Conservation (phyloP, 2,329 filamentous ascomycete genomes). For the Talaromyces marneffei region DNA sequence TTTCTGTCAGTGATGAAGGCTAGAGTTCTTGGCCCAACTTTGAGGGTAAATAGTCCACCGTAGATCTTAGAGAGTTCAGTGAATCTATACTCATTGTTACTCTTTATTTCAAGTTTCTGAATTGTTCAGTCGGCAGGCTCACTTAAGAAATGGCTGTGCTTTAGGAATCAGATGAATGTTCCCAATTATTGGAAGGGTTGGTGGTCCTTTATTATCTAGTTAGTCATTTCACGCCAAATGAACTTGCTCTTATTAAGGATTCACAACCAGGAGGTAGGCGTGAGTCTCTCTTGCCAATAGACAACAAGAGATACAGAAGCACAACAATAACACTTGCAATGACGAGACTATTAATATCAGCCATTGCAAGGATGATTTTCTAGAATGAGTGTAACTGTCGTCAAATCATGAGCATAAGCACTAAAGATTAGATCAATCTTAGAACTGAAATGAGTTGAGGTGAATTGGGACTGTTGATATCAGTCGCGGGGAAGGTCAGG, state of each 20-base stretch:
- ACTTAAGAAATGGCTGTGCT: neutral
- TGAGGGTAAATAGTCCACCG: slow-evolving; percentile 41
- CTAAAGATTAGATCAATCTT: neutral
- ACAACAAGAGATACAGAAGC: neutral
- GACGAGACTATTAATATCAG: neutral
- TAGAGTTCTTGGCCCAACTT: slow-evolving; percentile 37
- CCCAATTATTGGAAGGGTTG: slow-evolving; percentile 9
- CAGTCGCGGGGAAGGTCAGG: neutral
- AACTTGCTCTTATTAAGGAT: neutral
- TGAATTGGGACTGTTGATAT: too few relatives aligned
- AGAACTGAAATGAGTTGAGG: neutral
- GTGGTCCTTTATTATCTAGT: slow-evolving; percentile 15
- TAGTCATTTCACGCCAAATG: neutral
- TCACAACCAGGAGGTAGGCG: neutral
- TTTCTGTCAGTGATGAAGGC: slow-evolving; percentile 39
- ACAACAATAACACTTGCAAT: neutral
- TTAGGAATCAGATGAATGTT: slow-evolving; percentile 14
- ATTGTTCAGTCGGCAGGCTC: neutral
- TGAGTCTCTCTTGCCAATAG: neutral
- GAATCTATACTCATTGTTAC: slow-evolving; percentile 26
- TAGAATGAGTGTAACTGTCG: neutral
- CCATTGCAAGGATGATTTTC: neutral
- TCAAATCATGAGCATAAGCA: neutral
- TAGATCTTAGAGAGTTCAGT: slow-evolving; percentile 42
- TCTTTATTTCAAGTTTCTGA: neutral